Conservation (phyloP, 2,329 filamentous ascomycete genomes). For the Fusarium sp. region DNA sequence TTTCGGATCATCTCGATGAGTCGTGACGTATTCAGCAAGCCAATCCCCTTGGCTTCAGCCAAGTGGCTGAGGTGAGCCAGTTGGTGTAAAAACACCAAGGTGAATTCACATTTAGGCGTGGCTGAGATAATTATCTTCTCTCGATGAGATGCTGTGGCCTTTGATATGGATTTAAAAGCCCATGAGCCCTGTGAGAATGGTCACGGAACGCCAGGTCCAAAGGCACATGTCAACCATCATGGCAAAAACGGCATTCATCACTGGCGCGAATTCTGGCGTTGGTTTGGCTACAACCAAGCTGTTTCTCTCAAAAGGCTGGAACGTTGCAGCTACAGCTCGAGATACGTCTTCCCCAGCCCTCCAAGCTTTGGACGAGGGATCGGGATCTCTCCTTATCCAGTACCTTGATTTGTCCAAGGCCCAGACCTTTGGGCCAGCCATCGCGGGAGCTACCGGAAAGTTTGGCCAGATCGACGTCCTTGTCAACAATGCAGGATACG, state of each 20-base stretch:
- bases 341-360: not conserved
- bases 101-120: not conserved
- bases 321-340: not conserved
- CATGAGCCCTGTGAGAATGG: not conserved
- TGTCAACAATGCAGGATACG: conserved; percentile 26
- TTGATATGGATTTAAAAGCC: not conserved
- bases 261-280: conserved; percentile 13
- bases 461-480: conserved; percentile 30
- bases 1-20: not conserved
- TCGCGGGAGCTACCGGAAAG: conserved; percentile 23
- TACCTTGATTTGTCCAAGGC: conserved; percentile 18
- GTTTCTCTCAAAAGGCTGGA: conserved; percentile 16
- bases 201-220: not conserved
- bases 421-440: conserved; percentile 14
- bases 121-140: not conserved
- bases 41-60: not conserved
- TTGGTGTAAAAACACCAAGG: not conserved
- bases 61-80: conserved; percentile 9
- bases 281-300: conserved; percentile 13
- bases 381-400: not conserved
- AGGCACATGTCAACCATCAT: not conserved
- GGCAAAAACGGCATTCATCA: conserved; percentile 14
- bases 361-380: not conserved
- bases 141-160: not conserved
- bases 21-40: not conserved